Evolutionary conservation across 2,329 filamentous ascomycete genomes (phyloP), one percentile per base, ranked within the genome.

Genomic region (Fusarium sp.): DNA sequence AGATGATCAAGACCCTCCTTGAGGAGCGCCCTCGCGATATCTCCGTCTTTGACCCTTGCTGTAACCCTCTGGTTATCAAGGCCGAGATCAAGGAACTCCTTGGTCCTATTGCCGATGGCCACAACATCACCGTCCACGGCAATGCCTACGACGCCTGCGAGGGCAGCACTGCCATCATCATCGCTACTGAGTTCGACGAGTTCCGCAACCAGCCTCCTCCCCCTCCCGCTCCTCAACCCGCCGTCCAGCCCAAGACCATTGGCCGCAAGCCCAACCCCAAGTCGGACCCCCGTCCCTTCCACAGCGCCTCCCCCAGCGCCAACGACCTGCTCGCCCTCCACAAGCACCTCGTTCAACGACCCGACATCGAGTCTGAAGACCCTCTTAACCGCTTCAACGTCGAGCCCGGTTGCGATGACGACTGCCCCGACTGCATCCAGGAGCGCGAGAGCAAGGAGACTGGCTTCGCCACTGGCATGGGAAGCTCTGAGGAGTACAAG

Each of bases 41-140:
- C 46, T 83, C 86, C 43, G 84, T 92, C 53, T 92, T 87, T 71
- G 90, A 93, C 73, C 88, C 89, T 2, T 84, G 80, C 74, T 85
- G 83, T 70, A 82, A 83, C 69, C 79, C 81, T 4, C 73, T 78
- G 5, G 79, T 83, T 29, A 76, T 84, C 61, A 78, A 78, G 70
- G 76, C 78, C 31, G 83, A 86, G 75, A 83, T 86, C 54, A 77
- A 78, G 61, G 67, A 69, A 43, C 74, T 83, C 12, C 74, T 84
- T 9, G 76, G 74, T 34, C 69, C 72, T 36, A 59, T 73, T 25
- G 75, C 73, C 46, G 75, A 81, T 11, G 78, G 76, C 12, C 77
- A 78, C 19, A 79, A 78, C 42, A 74, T 85, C 42, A 74, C 73
- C 11, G 79, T 85, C 29, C 82, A 83, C 66, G 76, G 75, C 7